Conservation (phyloP, 2,329 filamentous ascomycete genomes). For the Diaporthe nobilis region DNA sequence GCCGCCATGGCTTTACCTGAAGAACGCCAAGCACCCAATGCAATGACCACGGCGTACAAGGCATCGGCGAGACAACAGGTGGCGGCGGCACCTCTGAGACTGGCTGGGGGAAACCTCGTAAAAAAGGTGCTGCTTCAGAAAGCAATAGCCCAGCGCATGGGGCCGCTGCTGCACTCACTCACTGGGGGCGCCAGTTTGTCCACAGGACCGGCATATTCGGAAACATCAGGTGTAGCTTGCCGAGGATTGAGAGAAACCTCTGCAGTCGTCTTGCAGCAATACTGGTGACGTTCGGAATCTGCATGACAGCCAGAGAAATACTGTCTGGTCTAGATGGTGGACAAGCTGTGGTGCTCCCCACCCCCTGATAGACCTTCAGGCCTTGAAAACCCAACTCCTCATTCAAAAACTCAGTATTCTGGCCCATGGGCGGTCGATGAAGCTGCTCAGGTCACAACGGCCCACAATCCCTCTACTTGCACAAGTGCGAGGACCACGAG, state of each 20-base stretch:
- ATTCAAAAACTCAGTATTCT: background rate
- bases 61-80: conserved; percentile 4
- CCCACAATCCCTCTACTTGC: conserved; percentile 3
- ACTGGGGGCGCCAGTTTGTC: background rate
- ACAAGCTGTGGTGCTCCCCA: background rate
- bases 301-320: background rate
- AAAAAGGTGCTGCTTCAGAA: conserved; percentile 31
- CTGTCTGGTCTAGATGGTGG: background rate
- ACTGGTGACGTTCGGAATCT: background rate
- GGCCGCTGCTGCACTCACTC: conserved; percentile 4
- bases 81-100: conserved; percentile 7
- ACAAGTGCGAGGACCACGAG: background rate
- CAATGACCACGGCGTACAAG: conserved; percentile 19
- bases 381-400: background rate
- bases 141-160: background rate
- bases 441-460: background rate
- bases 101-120: background rate
- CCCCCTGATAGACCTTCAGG: background rate
- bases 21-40: conserved; percentile 23
- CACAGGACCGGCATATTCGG: background rate
- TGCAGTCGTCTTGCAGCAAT: background rate
- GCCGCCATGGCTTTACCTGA: background rate
- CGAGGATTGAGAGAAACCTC: too few species aligned
- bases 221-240: background rate
- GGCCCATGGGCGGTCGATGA: background rate